Percentiles rank a stretch among this genome's conserved stretches.
These are phyloP conservation scores for Coemansia umbellata DNA, from an alignment of 192 early-diverging fungal genomes.

Conservation along the genomic window DNA sequence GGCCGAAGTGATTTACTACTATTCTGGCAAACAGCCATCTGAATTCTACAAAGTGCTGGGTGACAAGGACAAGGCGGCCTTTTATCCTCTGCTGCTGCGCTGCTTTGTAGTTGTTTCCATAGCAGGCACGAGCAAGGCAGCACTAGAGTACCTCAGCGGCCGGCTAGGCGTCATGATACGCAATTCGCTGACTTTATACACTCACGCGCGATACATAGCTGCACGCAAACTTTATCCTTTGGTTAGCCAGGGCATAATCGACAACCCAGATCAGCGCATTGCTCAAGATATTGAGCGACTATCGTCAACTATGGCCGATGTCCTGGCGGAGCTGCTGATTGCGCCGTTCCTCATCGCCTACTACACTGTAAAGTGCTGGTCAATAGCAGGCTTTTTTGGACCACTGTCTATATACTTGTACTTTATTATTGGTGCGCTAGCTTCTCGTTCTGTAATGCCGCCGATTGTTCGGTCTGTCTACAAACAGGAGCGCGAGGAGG, in stretches of 20 bases:
- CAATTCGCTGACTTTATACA: slow-evolving; percentile 54
- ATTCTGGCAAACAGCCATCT: slow-evolving; percentile 66
- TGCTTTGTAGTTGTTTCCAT: slow-evolving; percentile 56
- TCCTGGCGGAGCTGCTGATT: slow-evolving; percentile 61
- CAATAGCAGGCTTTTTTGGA: slow-evolving; percentile 61
- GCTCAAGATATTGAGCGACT: slow-evolving; percentile 88
- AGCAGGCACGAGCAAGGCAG: slow-evolving; percentile 58
- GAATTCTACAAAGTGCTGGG: slow-evolving; percentile 72
- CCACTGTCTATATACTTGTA: slow-evolving; percentile 70
- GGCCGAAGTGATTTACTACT: slow-evolving; percentile 55
- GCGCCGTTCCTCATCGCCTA: slow-evolving; percentile 71
- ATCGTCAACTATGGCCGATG: slow-evolving; percentile 43
- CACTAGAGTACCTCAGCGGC: slow-evolving; percentile 58
- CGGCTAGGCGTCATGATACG: slow-evolving; percentile 64
- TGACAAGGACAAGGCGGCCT: slow-evolving; percentile 59
- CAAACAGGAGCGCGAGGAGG: slow-evolving; percentile 73
- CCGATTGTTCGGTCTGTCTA: slow-evolving; percentile 75
- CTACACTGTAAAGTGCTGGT: slow-evolving; percentile 73
- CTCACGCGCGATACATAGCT: slow-evolving; percentile 63
- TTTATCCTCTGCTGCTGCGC: slow-evolving; percentile 54
- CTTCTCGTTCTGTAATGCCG: slow-evolving; percentile 63
- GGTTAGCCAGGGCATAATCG: slow-evolving; percentile 53
- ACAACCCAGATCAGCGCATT: slow-evolving; percentile 88
- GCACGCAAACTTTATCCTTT: slow-evolving; percentile 59
- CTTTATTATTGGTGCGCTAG: slow-evolving; percentile 60